These are phyloP conservation scores for Chloranthus sessilifolius DNA, from an alignment of 164 flowering plant species.

Conservation along the genomic window DNA sequence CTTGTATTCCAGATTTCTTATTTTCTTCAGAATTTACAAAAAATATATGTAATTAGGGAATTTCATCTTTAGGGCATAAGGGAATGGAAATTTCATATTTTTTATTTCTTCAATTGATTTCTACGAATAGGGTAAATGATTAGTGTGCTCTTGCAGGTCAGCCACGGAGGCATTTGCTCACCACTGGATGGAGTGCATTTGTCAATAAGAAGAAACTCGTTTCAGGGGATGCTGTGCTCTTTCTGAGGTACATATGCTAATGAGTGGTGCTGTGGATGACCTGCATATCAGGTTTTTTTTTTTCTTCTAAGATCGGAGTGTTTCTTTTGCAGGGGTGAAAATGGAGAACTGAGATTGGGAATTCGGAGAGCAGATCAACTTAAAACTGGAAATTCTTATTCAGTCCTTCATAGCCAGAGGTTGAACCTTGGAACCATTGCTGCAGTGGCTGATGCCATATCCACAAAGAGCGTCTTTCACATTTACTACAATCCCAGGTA, in stretches of 20 bases:
- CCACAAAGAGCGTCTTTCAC: conserved; percentile 45
- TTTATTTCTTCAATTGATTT: too few species aligned
- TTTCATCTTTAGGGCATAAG: too few species aligned
- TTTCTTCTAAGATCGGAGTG: neutral
- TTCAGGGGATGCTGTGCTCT: conserved; percentile 97
- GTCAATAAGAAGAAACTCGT: conserved; percentile 92
- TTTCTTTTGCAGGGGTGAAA: conserved; percentile 54
- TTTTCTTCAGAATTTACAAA: too few species aligned
- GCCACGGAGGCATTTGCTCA: conserved; percentile 95
- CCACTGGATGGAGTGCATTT: conserved; percentile 99
- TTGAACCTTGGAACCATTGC: conserved; percentile 29
- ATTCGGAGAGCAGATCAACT: conserved; percentile 71
- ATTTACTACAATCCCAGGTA: conserved; percentile 92
- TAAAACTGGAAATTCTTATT: conserved; percentile 30
- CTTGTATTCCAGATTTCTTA: too few species aligned
- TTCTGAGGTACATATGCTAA: conserved; percentile 87
- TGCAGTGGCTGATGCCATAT: conserved; percentile 55
- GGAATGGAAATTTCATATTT: too few species aligned
- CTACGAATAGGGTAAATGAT: too few species aligned
- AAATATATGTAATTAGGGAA: too few species aligned
- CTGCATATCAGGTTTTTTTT: neutral
- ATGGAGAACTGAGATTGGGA: conserved; percentile 90
- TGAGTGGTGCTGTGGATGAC: neutral
- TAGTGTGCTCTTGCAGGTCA: conserved; percentile 52
- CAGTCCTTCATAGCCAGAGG: conserved; percentile 33